A percentile compares a stretch with the other conserved stretches of the same genome.
Evolutionary conservation across 1,139 yeast species (phyloP).

Genomic region (Arxiozyma bovina): DNA sequence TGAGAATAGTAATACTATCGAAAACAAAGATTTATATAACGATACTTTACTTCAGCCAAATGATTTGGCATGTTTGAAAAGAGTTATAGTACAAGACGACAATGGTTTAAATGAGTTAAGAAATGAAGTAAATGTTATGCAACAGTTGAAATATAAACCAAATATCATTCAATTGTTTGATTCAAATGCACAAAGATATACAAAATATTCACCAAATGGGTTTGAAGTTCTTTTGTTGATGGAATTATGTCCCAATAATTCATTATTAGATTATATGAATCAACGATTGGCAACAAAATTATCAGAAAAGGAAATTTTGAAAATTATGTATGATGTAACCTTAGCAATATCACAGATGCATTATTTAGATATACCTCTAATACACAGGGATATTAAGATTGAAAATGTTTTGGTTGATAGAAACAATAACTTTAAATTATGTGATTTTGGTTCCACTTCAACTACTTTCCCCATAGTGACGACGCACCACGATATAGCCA

Average conservation of each 20-base stretch:
- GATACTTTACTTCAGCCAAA: constrained; percentile 21
- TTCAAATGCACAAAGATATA: constrained; percentile 60
- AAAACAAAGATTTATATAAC: background rate
- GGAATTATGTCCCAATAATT: constrained; percentile 86
- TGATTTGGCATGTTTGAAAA: constrained; percentile 56
- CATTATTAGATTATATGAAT: constrained; percentile 90
- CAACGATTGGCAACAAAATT: constrained; percentile 74
- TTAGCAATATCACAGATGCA: constrained; percentile 87
- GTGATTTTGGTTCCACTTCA: constrained; percentile 93
- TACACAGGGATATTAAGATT: constrained; percentile 90
- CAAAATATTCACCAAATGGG: constrained; percentile 25
- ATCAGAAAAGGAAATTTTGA: constrained; percentile 71
- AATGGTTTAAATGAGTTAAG: constrained; percentile 57
- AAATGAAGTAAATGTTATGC: constrained; percentile 82
- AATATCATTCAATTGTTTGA: constrained; percentile 86
- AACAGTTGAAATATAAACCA: constrained; percentile 64
- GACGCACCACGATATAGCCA: constrained; percentile 37
- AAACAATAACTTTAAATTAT: constrained; percentile 65
- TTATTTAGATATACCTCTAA: constrained; percentile 65
- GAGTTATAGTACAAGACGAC: constrained; percentile 69
- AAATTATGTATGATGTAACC: constrained; percentile 75
- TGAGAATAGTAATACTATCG: background rate
- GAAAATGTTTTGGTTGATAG: constrained; percentile 83
- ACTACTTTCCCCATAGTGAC: constrained; percentile 41
- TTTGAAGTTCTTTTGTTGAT: constrained; percentile 86